Evolutionary conservation across 208 protist species (phyloP).

Genomic region (Crithidia acanthocephali): DNA sequence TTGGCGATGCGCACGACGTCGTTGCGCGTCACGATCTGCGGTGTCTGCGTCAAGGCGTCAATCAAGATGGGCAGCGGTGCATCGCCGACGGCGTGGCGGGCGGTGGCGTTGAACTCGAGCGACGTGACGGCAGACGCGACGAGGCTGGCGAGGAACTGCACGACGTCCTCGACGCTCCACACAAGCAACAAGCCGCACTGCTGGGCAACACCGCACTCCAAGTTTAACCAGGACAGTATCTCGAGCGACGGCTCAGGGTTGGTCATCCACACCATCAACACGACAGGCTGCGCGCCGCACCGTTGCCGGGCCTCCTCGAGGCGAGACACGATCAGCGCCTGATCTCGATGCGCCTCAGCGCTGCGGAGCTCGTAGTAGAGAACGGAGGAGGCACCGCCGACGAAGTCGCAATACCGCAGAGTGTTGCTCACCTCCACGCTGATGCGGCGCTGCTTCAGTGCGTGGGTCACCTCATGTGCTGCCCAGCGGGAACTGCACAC

Average conservation of each 20-base stretch:
- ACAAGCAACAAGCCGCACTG: conserved; percentile 56
- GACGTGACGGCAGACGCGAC: conserved; percentile 36
- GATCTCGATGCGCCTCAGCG: conserved; percentile 20
- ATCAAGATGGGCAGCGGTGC: conserved; percentile 56
- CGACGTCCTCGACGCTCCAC: conserved; percentile 65
- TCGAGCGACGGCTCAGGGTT: conserved; percentile 47
- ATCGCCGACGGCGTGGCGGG: conserved; percentile 20
- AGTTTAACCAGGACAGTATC: conserved; percentile 66
- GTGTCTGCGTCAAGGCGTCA: conserved; percentile 76
- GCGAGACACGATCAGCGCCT: conserved; percentile 17
- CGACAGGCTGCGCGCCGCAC: conserved; percentile 21
- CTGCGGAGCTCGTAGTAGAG: conserved; percentile 26
- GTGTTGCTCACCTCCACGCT: conserved; percentile 22
- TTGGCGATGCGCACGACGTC: conserved; percentile 74
- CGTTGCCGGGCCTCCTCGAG: conserved; percentile 21
- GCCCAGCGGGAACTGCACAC: conserved; percentile 15
- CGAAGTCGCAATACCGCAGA: conserved; percentile 33
- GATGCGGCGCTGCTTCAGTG: conserved; percentile 28
- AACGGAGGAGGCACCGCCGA: conserved; percentile 26
- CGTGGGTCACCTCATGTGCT: conserved; percentile 27
- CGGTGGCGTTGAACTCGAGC: conserved; percentile 40
- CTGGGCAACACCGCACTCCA: conserved; percentile 65
- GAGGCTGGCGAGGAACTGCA: conserved; percentile 58
- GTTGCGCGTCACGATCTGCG: conserved; percentile 61
- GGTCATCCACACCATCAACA: conserved; percentile 39